Evolutionary conservation across 441 rosid species (phyloP).

Genomic region (Populus hybrid): DNA sequence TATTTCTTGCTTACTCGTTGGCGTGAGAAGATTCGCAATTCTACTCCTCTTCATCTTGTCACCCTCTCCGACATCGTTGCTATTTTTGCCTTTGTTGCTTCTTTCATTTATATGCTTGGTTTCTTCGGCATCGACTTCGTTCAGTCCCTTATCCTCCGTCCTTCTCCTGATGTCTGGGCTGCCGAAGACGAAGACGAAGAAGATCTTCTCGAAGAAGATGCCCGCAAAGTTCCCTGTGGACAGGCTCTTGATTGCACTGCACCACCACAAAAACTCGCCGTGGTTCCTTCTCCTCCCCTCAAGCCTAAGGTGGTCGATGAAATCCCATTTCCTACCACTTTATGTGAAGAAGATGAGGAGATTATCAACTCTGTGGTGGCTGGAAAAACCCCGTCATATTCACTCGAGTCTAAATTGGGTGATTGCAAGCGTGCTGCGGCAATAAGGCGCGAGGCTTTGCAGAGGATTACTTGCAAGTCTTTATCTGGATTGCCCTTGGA

Average conservation of each 20-base stretch:
- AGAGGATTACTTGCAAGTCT: slow-evolving; percentile 64
- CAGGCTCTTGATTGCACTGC: slow-evolving; percentile 25
- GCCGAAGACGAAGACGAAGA: slow-evolving; percentile 9
- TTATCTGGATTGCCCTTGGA: slow-evolving; percentile 66
- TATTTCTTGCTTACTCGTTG: slow-evolving; percentile 69
- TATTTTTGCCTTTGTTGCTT: slow-evolving; percentile 53
- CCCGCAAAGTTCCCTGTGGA: slow-evolving; percentile 14
- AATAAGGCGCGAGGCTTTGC: slow-evolving; percentile 70
- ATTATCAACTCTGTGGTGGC: slow-evolving; percentile 59
- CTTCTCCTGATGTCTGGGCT: slow-evolving; percentile 57
- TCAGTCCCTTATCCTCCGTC: slow-evolving; percentile 65
- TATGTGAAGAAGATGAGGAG: slow-evolving; percentile 51
- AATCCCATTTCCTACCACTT: background rate
- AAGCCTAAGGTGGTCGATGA: slow-evolving; percentile 17
- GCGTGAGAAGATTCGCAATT: slow-evolving; percentile 82
- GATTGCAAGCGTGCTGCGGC: slow-evolving; percentile 70
- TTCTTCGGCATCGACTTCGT: slow-evolving; percentile 82
- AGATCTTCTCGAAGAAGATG: slow-evolving; percentile 5
- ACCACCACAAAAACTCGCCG: background rate
- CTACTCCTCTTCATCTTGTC: slow-evolving; percentile 70
- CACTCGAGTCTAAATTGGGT: slow-evolving; percentile 67
- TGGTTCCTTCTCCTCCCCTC: slow-evolving; percentile 6
- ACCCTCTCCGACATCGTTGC: slow-evolving; percentile 61
- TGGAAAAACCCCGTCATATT: slow-evolving; percentile 54
- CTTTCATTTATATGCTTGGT: slow-evolving; percentile 70